Conservation (phyloP, 495 filamentous ascomycete genomes). For the Podospora sp. region DNA sequence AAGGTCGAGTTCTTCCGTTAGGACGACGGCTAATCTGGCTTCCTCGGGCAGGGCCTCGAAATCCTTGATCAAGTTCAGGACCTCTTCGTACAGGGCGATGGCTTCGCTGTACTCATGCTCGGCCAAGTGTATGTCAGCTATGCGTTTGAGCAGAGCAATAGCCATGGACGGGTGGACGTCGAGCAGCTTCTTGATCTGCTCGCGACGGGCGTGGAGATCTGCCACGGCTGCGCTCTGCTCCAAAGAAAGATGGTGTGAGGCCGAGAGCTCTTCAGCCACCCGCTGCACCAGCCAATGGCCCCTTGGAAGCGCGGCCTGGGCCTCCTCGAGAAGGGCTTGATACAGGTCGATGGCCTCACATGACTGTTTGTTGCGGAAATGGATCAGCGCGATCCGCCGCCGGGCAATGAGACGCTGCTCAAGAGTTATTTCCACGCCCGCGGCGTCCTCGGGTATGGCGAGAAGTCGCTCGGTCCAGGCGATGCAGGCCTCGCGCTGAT, state of each 20-base stretch:
- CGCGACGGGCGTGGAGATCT: neutral
- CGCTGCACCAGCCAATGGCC: neutral
- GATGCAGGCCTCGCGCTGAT: neutral
- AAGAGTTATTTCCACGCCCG: neutral
- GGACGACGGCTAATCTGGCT: neutral
- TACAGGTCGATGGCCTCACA: neutral
- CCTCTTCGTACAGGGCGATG: neutral
- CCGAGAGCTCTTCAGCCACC: neutral
- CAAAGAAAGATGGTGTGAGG: neutral
- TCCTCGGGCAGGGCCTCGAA: neutral
- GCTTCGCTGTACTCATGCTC: neutral
- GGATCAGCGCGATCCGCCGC: neutral
- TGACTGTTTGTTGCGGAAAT: neutral
- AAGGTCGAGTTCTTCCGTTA: neutral
- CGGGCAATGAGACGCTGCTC: neutral
- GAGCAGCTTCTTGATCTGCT: neutral
- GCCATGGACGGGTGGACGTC: neutral
- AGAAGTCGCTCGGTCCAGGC: neutral
- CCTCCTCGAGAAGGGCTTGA: neutral
- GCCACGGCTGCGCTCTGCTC: neutral
- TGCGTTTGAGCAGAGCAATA: neutral
- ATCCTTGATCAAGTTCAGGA: neutral
- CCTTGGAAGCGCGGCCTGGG: neutral
- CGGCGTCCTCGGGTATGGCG: conserved; percentile 1
- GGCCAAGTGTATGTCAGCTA: neutral